Evolutionary conservation across 371 early-diverging fungal species (phyloP).

Genomic region (Lichtheimia corymbifera): DNA sequence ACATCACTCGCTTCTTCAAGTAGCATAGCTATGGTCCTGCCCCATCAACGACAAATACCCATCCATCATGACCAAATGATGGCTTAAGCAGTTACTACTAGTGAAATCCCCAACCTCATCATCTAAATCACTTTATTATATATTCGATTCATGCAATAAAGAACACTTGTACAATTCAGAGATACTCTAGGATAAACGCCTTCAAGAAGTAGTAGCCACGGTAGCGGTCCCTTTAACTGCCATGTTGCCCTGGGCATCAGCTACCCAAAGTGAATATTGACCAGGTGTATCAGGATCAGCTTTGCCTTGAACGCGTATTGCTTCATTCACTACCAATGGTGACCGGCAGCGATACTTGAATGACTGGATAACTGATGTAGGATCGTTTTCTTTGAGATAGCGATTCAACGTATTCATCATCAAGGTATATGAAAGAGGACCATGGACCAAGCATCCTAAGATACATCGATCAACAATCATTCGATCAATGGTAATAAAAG

Average conservation of each 20-base stretch:
- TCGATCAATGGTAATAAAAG: neutral
- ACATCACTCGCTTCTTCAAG: too few species aligned
- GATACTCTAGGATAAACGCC: too few species aligned
- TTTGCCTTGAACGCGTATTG: conserved; percentile 54
- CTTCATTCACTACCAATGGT: conserved; percentile 65
- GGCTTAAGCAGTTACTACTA: too few species aligned
- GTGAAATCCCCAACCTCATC: too few species aligned
- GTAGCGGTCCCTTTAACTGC: conserved; percentile 71
- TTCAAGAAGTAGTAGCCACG: neutral
- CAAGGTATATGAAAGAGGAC: conserved; percentile 76
- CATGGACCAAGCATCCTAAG: conserved; percentile 73
- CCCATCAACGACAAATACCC: too few species aligned
- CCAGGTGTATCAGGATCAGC: conserved; percentile 25
- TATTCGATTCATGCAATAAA: too few species aligned
- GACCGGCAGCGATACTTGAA: conserved; percentile 72
- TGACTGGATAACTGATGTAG: conserved; percentile 25
- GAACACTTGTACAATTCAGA: too few species aligned
- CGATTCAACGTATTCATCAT: conserved; percentile 57
- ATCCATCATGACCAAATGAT: too few species aligned
- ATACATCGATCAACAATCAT: too few species aligned
- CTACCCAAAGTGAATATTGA: conserved; percentile 71
- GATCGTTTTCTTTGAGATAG: conserved; percentile 2
- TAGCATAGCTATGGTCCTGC: too few species aligned
- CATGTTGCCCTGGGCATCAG: conserved; percentile 63
- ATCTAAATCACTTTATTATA: too few species aligned